These are phyloP conservation scores for Rhodotorula glutinis DNA, from an alignment of 1,284 basidiomycete genomes.

Conservation along the genomic window DNA sequence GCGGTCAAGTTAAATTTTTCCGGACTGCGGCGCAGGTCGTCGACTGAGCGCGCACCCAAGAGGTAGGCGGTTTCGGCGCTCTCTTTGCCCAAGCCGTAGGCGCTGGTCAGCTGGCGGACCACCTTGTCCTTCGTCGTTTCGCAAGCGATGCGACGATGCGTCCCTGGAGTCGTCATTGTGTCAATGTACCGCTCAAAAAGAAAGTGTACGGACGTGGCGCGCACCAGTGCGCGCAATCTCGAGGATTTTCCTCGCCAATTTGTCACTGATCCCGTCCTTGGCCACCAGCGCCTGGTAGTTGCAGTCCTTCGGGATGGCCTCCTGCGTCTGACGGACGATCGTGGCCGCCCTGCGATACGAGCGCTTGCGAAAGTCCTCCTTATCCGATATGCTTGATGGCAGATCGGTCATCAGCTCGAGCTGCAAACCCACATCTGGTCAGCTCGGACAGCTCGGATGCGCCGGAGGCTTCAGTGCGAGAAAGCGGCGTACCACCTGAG, in stretches of 20 bases:
- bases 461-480: background rate
- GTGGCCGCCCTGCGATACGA: slow-evolving; percentile 34
- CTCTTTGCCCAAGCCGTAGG: slow-evolving; percentile 59
- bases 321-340: slow-evolving; percentile 16
- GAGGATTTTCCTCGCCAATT: slow-evolving; percentile 58
- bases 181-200: too few relatives aligned
- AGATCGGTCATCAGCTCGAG: slow-evolving; percentile 8
- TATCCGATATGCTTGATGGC: slow-evolving; percentile 11
- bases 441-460: too few relatives aligned
- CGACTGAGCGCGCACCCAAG: slow-evolving; percentile 70
- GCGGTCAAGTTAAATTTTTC: slow-evolving; percentile 61
- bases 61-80: slow-evolving; percentile 70
- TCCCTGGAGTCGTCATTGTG: too few relatives aligned
- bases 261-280: slow-evolving; percentile 12
- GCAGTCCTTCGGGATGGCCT: slow-evolving; percentile 51
- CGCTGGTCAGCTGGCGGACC: background rate
- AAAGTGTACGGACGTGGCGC: too few relatives aligned
- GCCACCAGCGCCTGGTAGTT: slow-evolving; percentile 60
- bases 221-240: slow-evolving; percentile 70
- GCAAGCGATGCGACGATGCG: slow-evolving; percentile 24
- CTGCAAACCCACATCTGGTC: too few relatives aligned
- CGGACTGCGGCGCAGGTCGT: slow-evolving; percentile 60
- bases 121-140: background rate
- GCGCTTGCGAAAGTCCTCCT: slow-evolving; percentile 27
- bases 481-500: background rate